These are phyloP conservation scores for Pelargonium fulgidum DNA, from an alignment of 441 rosid species.

Conservation along the genomic window DNA sequence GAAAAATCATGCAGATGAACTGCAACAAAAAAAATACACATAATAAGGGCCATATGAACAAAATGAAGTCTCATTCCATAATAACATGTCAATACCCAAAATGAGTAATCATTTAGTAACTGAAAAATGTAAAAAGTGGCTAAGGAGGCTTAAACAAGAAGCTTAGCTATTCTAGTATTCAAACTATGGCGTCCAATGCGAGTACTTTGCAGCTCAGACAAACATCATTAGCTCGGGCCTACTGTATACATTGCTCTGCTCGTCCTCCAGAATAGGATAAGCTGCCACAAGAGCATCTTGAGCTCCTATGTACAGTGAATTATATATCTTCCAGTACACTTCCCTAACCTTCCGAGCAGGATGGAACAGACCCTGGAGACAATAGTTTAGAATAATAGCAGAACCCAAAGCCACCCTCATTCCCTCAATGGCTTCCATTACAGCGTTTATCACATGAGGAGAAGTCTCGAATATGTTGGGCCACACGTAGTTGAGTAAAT, in stretches of 20 bases:
- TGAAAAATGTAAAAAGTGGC: neutral
- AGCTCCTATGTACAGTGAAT: slow-evolving; percentile 79
- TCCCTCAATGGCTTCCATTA: slow-evolving; percentile 93
- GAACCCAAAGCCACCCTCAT: slow-evolving; percentile 92
- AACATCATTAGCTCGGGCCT: slow-evolving; percentile 87
- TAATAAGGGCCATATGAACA: neutral
- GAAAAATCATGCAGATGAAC: neutral
- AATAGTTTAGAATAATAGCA: slow-evolving; percentile 74
- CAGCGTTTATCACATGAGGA: slow-evolving; percentile 91
- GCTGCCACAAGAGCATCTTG: slow-evolving; percentile 93
- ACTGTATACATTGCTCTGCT: slow-evolving; percentile 62
- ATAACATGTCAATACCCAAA: neutral
- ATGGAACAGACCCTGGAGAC: slow-evolving; percentile 93
- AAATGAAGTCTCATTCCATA: neutral
- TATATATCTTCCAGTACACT: slow-evolving; percentile 98
- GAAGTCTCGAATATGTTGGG: slow-evolving; percentile 99
- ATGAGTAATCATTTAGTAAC: neutral
- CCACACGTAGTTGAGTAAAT: slow-evolving; percentile 88
- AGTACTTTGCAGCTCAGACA: slow-evolving; percentile 28
- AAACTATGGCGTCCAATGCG: no score
- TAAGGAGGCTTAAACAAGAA: neutral
- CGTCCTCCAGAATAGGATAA: slow-evolving; percentile 70
- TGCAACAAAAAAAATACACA: neutral
- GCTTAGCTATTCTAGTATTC: neutral
- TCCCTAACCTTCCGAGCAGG: slow-evolving; percentile 95